A percentile compares a stretch with the other conserved stretches of the same genome.
These are phyloP conservation scores for Fusarium odoratissimum DNA, from an alignment of 2,329 filamentous ascomycete genomes.

Conservation along the genomic window DNA sequence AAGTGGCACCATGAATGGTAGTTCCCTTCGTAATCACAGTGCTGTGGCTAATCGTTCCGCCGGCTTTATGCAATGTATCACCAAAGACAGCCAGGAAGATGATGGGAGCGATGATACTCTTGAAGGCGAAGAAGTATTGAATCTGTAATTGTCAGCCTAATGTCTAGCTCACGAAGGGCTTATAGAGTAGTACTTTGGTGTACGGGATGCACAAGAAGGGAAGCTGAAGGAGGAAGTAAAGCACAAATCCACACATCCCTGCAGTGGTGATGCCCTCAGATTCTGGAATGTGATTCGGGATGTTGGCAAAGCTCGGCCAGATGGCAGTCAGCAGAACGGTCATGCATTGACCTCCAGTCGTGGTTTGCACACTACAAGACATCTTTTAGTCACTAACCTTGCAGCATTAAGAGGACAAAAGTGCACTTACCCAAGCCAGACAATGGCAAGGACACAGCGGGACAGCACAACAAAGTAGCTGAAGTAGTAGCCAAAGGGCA, in stretches of 20 bases:
- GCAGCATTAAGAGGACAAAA: neutral
- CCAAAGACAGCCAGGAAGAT: constrained; percentile 6
- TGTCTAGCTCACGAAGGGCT: rapidly evolving
- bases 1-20: constrained; percentile 5
- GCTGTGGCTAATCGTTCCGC: constrained; percentile 3
- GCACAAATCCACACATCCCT: constrained; percentile 1
- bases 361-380: constrained; percentile 3
- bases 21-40: constrained; percentile 4
- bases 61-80: constrained; percentile 1
- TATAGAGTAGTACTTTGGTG: neutral
- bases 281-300: constrained; percentile 4
- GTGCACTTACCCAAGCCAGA: constrained; percentile 6
- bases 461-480: constrained; percentile 13
- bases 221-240: constrained; percentile 15
- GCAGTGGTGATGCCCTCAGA: constrained; percentile 1
- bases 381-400: neutral
- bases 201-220: constrained; percentile 9
- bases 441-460: constrained; percentile 12
- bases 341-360: constrained; percentile 18
- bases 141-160: neutral
- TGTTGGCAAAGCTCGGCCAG: constrained; percentile 16
- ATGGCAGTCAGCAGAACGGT: constrained; percentile 9
- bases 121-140: constrained; percentile 10
- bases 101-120: constrained; percentile 4
- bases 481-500: constrained; percentile 15